phyloP scores from a whole-genome alignment of 139 green algal species.

The Coelastrella sp. region DNA sequence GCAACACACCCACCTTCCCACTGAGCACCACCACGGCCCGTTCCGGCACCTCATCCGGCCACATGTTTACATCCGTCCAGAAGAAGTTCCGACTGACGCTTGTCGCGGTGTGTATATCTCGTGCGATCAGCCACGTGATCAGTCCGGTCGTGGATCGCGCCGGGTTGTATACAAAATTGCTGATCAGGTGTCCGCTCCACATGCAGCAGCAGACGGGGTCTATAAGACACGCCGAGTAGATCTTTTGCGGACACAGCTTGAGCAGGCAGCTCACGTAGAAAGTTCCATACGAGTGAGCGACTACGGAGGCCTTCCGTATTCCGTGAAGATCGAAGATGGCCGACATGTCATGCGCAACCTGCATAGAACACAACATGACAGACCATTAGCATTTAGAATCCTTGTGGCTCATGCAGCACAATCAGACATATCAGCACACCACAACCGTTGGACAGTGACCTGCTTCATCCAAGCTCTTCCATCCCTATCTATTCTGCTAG shows the following conservation, averaged over 20 bases:
- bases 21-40: conserved; percentile 17
- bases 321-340: conserved; percentile 47
- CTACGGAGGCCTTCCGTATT: conserved; percentile 1
- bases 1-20: conserved; percentile 25
- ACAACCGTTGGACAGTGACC: too few relatives aligned
- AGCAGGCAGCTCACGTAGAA: conserved; percentile 51
- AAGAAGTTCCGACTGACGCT: conserved; percentile 36
- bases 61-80: conserved; percentile 50
- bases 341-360: conserved; percentile 56
- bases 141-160: conserved; percentile 7
- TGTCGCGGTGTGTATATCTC: conserved; percentile 47
- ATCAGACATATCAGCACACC: too few relatives aligned
- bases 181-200: conserved; percentile 47
- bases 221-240: conserved; percentile 37
- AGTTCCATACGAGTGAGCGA: conserved; percentile 53
- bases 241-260: conserved; percentile 26
- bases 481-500: too few relatives aligned
- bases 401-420: too few relatives aligned
- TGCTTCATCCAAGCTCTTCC: too few relatives aligned
- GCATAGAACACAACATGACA: too few relatives aligned
- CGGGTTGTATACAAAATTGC: conserved; percentile 46
- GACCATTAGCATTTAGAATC: too few relatives aligned
- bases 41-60: conserved; percentile 39
- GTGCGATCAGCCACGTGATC: conserved; percentile 46
- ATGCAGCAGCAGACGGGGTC: conserved; percentile 59